Conservation (phyloP, 2,329 filamentous ascomycete genomes). For the Nakataea oryzae region DNA sequence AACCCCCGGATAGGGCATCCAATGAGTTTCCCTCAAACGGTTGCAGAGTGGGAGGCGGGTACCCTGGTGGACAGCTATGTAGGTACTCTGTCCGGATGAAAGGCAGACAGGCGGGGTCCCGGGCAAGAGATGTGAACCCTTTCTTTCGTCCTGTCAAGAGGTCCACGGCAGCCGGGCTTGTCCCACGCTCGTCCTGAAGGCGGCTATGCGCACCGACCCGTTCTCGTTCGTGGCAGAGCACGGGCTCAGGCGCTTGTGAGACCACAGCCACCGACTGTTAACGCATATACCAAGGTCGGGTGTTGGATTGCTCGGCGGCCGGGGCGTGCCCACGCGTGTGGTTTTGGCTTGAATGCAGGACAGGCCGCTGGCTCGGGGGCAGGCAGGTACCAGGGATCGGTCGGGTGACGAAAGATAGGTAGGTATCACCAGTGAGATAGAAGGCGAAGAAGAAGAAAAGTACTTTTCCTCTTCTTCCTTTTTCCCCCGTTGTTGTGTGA, state of each 20-base stretch:
- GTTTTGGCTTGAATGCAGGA: conserved; percentile 3
- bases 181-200: not conserved
- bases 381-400: not conserved
- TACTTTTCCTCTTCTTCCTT: not conserved
- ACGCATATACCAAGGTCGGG: not conserved
- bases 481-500: conserved; percentile 3
- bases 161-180: no score
- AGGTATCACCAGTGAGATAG: not conserved
- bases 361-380: not conserved
- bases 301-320: not conserved
- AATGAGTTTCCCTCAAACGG: no score
- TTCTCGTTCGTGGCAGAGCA: not conserved
- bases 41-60: no score
- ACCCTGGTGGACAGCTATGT: no score
- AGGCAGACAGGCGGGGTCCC: no score
- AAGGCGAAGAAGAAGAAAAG: not conserved
- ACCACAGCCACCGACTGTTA: not conserved
- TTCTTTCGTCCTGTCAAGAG: not conserved
- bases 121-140: no score
- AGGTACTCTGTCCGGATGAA: no score
- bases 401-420: not conserved
- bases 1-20: not conserved
- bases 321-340: no score
- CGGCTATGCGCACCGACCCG: no score
- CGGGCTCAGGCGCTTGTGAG: not conserved